phyloP scores from a whole-genome alignment of 495 filamentous ascomycete genomes.

The Penicillium mononematosum region DNA sequence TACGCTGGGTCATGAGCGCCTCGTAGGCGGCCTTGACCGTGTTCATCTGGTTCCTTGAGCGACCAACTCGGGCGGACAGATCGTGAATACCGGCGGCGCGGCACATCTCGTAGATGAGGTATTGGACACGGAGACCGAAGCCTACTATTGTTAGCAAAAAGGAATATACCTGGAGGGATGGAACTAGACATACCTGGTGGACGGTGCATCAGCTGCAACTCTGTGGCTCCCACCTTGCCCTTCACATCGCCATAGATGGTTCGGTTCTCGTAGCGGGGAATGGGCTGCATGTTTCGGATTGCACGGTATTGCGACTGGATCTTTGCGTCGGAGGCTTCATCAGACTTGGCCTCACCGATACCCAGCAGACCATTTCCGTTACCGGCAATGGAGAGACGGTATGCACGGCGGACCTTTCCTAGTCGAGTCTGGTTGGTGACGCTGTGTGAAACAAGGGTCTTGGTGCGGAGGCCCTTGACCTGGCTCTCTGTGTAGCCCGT shows the following conservation, averaged over 20 bases:
- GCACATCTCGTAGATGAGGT: constrained; percentile 90
- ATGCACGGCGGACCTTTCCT: constrained; percentile 77
- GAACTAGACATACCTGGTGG: constrained; percentile 71
- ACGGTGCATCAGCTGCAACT: constrained; percentile 73
- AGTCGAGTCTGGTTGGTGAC: constrained; percentile 95
- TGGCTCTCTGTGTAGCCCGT: constrained; percentile 63
- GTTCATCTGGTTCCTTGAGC: constrained; percentile 92
- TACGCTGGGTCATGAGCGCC: constrained; percentile 74
- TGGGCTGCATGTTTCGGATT: constrained; percentile 81
- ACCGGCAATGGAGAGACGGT: constrained; percentile 73
- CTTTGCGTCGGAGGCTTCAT: constrained; percentile 62
- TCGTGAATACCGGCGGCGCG: constrained; percentile 80
- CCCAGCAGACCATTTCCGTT: constrained; percentile 83
- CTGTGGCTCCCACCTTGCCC: constrained; percentile 80
- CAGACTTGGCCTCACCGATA: constrained; percentile 83
- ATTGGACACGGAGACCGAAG: constrained; percentile 87
- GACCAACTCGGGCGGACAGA: constrained; percentile 72
- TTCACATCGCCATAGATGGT: constrained; percentile 86
- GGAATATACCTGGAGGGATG: neutral
- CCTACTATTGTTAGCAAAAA: constrained; percentile 49
- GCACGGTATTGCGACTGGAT: constrained; percentile 70
- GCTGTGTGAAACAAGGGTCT: constrained; percentile 64
- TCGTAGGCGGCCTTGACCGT: constrained; percentile 85
- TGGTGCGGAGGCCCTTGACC: constrained; percentile 56
- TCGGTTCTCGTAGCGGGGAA: constrained; percentile 82